Conservation (phyloP, 2,329 filamentous ascomycete species). For the Ophiostoma ulmi region DNA sequence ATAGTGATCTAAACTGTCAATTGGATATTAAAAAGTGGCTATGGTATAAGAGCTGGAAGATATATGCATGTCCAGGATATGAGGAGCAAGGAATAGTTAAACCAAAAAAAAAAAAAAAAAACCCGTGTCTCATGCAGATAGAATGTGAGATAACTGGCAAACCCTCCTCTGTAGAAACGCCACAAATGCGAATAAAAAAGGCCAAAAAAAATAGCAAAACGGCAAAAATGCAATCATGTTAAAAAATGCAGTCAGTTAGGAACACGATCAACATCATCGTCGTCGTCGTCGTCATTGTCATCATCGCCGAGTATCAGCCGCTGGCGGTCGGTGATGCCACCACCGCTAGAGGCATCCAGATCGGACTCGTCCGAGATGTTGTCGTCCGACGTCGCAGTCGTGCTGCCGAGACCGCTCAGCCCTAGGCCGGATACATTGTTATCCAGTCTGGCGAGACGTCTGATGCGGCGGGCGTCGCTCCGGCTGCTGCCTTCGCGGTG, state of each 20-base stretch:
- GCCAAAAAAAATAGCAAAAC: background rate
- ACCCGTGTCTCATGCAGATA: background rate
- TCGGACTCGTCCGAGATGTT: slow-evolving; percentile 16
- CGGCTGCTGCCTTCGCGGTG: background rate
- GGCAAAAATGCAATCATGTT: background rate
- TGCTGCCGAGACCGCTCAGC: slow-evolving; percentile 17
- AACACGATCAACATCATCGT: background rate
- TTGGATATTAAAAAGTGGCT: background rate
- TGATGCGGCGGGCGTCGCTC: background rate
- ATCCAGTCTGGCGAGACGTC: slow-evolving; percentile 7
- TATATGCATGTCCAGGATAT: background rate
- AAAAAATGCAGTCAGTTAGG: background rate
- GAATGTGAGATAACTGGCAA: background rate
- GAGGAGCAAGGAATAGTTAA: background rate
- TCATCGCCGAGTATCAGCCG: slow-evolving; percentile 8
- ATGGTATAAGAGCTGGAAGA: background rate
- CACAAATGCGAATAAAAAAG: background rate
- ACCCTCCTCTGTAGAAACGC: background rate
- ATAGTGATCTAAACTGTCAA: background rate
- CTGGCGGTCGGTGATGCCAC: slow-evolving; percentile 7
- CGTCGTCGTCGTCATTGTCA: background rate
- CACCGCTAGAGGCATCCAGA: slow-evolving; percentile 14
- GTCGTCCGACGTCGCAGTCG: slow-evolving; percentile 26
- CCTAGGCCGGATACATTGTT: background rate
- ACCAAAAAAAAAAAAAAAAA: background rate